Base-by-base conservation (phyloP, 2,329 filamentous ascomycete genomes). In the Nemania diffusa region DNA sequence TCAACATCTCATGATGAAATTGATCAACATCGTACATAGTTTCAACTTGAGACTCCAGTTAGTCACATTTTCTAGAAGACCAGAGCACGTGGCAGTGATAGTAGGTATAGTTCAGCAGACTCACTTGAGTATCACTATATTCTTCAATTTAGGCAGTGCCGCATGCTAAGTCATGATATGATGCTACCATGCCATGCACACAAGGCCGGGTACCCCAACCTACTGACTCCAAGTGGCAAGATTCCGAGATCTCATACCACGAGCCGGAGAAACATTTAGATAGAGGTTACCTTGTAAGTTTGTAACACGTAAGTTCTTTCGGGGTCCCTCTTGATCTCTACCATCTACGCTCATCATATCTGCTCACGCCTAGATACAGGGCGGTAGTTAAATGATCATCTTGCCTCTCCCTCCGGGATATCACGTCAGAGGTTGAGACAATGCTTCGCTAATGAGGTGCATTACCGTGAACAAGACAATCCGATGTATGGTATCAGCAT, bases 1-100 rank as follows among this genome's bases (percentile, higher is more conserved):
- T n/a, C 27, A 13, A n/a, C 51, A 24, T 63, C 53, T 63, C 29
- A 50, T 58, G 22, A 27, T 48, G 9, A 55, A 42, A 22, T 40
- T 15, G 34, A 22, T 52, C 13, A 4, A 62, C 29, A 17, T 27
- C 13, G 27, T 20, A 8, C 40, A 5, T 37, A 58, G 53, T 56
- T 60, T 67, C 32, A 63, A 42, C 9, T 29, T 50, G 44, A 63
- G 53, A 58, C 53, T 9, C 13, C 9, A 29, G 11, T 22, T 17
- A 5, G 44, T 46, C 34, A 44, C 13, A n/a, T 34, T 27, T 57
- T 37, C n/a, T 29, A 57, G 29, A 44, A 48, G n/a, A 9, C 17
- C 3, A 24, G 22, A 46, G 37, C 59, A 56, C 37, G 27, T 55
- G 37, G 59, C n/a, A 17, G 50, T 52, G 32, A 17, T 22, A 37